phyloP scores from a whole-genome alignment of 495 filamentous ascomycete genomes.

The Extremus antarcticus region DNA sequence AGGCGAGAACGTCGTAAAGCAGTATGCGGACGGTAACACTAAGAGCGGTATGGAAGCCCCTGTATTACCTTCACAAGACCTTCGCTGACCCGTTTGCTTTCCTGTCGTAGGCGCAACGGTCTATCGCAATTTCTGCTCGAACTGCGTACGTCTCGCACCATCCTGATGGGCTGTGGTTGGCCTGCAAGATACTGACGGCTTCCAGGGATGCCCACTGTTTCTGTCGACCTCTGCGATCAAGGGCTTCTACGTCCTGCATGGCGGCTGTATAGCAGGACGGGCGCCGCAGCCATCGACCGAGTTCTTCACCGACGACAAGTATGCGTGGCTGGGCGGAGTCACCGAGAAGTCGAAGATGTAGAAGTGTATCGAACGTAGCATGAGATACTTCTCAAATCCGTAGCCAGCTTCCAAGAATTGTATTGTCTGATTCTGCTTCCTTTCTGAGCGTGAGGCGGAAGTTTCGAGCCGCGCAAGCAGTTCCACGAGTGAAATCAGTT shows the following conservation, averaged over 20 bases:
- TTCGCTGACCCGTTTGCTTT: too few relatives aligned
- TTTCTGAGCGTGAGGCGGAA: too few relatives aligned
- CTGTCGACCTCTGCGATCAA: neutral
- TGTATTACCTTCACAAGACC: too few relatives aligned
- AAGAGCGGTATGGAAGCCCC: too few relatives aligned
- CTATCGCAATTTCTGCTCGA: neutral
- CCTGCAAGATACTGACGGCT: neutral
- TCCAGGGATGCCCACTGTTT: constrained; percentile 3
- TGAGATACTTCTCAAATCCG: too few relatives aligned
- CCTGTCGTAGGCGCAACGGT: neutral
- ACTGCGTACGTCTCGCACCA: neutral
- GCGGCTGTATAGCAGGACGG: neutral
- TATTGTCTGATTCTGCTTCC: too few relatives aligned
- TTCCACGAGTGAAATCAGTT: too few relatives aligned
- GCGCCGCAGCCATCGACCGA: constrained; percentile 1
- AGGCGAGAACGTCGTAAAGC: constrained; percentile 6
- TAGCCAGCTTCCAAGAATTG: too few relatives aligned
- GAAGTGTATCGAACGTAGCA: neutral
- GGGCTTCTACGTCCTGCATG: neutral
- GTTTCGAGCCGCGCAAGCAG: too few relatives aligned
- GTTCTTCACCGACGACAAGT: constrained; percentile 12
- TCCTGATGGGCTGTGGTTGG: too few relatives aligned
- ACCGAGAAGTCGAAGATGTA: constrained; percentile 6
- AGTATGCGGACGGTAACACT: constrained; percentile 11
- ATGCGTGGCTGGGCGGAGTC: constrained; percentile 4